phyloP scores from a whole-genome alignment of 495 filamentous ascomycete species.

The Penicillium dipodomyicola region DNA sequence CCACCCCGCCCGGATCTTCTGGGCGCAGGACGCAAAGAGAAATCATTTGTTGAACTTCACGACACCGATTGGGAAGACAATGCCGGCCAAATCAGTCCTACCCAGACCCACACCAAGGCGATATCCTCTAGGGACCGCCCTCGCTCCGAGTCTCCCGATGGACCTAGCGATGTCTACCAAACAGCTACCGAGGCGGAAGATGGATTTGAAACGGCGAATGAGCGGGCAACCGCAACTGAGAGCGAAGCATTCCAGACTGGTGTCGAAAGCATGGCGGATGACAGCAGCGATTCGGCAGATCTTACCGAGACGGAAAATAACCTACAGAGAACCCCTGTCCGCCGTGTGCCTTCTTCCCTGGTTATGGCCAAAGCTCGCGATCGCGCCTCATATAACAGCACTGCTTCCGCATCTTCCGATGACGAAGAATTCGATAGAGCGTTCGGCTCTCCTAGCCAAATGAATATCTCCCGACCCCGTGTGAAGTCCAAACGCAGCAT shows the following conservation, averaged over 20 bases:
- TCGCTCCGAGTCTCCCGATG: slow-evolving; percentile 34
- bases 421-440: slow-evolving; percentile 61
- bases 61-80: slow-evolving; percentile 93
- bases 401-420: slow-evolving; percentile 83
- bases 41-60: slow-evolving; percentile 69
- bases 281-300: slow-evolving; percentile 66
- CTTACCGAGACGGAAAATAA: slow-evolving; percentile 83
- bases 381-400: slow-evolving; percentile 74
- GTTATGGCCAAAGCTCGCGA: slow-evolving; percentile 50
- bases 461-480: slow-evolving; percentile 64
- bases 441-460: slow-evolving; percentile 60
- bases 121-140: slow-evolving; percentile 21
- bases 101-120: slow-evolving; percentile 28
- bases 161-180: slow-evolving; percentile 69
- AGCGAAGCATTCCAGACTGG: slow-evolving; percentile 95
- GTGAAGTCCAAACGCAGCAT: slow-evolving; percentile 64
- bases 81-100: slow-evolving; percentile 51
- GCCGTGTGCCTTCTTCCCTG: slow-evolving; percentile 43
- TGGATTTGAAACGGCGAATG: slow-evolving; percentile 79
- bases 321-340: slow-evolving; percentile 45
- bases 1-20: slow-evolving; percentile 67
- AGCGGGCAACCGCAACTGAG: slow-evolving; percentile 71
- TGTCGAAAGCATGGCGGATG: slow-evolving; percentile 74
- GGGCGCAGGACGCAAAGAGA: slow-evolving; percentile 71
- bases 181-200: slow-evolving; percentile 83